Base-by-base conservation (phyloP, 2,329 filamentous ascomycete genomes). In the Apiospora koreana region DNA sequence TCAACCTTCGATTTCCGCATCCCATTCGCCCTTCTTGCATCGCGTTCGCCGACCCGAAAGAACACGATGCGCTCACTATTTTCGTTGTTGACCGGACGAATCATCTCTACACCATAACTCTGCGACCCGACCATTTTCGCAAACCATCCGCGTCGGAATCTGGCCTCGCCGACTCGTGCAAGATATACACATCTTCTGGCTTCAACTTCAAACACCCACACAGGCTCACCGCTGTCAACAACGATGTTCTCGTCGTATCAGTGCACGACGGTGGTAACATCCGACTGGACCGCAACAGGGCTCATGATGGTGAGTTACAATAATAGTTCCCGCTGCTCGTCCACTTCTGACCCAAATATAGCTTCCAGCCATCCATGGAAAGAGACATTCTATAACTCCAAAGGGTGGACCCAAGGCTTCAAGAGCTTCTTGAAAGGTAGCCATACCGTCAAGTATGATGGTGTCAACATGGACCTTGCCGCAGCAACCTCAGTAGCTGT, bases 81-180 rank as follows among this genome's bases (percentile, higher is more conserved):
- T 88, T 88, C 28, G 89, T 93, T 7, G 85, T 90, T 75, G 88
- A 91, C 71, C 89, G 90, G 77, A 91, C 93, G 72, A 90, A 88
- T 77, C 92, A 93, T 80, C 93, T 99, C 23, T 95, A 95, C 82
- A 94, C 93, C 16, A 87, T 99, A 74, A 92, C 88, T n/a, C 82
- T 99, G 67, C 91, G 92, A 71, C 92, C 93, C 41, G 93, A 96
- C 75, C 92, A 93, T 77, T 97, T 98, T 80, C 87, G 91, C 71
- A 91, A 90, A 79, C 86, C 87, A 71, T 85, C 87, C 0, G 89
- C 89, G 25, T 89, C 91, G 21, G 94, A 97, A 74, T 88, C 91
- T 68, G 91, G 92, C 70, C 83, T 94, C n/a, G 86, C 86, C 43
- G 92, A 94, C 69, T 90, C 92, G 80, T 95, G 92, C 83, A 95